Conservation (phyloP, 2,329 filamentous ascomycete genomes). For the Sclerotinia minor region DNA sequence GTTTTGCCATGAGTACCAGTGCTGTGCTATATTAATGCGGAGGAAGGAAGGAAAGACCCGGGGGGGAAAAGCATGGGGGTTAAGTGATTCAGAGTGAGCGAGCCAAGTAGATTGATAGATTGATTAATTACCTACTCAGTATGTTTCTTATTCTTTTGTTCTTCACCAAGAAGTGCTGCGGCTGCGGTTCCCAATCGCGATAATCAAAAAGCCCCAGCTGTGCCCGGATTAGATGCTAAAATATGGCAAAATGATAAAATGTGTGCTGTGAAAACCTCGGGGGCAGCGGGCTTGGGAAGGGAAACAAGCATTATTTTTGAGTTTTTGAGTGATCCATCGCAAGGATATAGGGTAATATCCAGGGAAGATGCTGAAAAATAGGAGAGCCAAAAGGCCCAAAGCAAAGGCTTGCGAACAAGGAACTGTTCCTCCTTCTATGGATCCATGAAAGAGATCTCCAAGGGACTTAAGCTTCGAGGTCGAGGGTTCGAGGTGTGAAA, state of each 20-base stretch:
- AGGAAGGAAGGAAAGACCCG: constrained; percentile 5
- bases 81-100: neutral
- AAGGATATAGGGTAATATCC: constrained; percentile 2
- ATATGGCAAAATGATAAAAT: neutral
- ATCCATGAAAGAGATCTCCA: too few relatives aligned
- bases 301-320: constrained; percentile 16
- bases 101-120: neutral
- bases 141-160: too few relatives aligned
- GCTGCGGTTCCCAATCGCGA: neutral
- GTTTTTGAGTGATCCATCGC: constrained; percentile 12
- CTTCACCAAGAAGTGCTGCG: neutral
- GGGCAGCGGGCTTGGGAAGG: neutral
- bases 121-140: too few relatives aligned
- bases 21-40: neutral
- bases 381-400: neutral
- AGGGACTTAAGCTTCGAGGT: too few relatives aligned
- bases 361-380: neutral
- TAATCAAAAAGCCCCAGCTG: neutral
- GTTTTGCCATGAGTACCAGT: neutral
- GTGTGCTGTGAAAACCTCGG: constrained; percentile 1
- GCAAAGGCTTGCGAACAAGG: neutral
- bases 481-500: neutral
- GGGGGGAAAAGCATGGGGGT: neutral
- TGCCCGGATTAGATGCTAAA: neutral
- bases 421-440: neutral